Base-by-base conservation (phyloP, 2,329 filamentous ascomycete genomes). In the Nigrograna mackinnonii region DNA sequence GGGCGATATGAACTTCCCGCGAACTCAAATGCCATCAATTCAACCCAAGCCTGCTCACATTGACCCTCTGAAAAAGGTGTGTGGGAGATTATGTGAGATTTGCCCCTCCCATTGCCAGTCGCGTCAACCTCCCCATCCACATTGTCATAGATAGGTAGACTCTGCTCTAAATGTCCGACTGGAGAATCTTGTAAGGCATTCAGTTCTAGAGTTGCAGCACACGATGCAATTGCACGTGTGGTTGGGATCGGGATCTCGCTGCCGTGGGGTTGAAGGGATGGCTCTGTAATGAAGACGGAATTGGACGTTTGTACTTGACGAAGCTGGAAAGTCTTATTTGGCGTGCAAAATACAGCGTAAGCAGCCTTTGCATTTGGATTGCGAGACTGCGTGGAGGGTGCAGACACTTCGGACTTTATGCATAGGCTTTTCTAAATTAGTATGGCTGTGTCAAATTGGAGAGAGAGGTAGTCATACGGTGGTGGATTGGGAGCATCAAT, bases 301-400 rank as follows among this genome's bases (percentile, higher is more conserved):
- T 86, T 86, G 19, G 82, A 85, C 13, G 82, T 84, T 53, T 83
- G 81, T 39, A 85, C 82, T 62, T 85, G 82, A 52, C 81, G 80
- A 38, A 85, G 66, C 44, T 77, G 74, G 67, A 78, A 86, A 9
- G 81, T 82, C 50, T 77, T 71, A 40, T 71, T 70, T 7, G 72
- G 67, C 2, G 80, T 84, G 66, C 82, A 85, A 45, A 86, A 70
- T 46, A 84, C 80, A 21, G 79, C 77, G 76, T 71, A 60, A 68
- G 64, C 49, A 68, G 62, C 45, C 68, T 69, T 61, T 40, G 44
- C 44, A 37, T 46, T 52, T 24, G 54, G 41, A 20, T 48, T 44
- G 37, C 32, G 42, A 35, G 59, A 43, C 6, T 55, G 33, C 30
- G 54, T 22, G n/a, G 57, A 47, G 28, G 57, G 39, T 39, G 55